Conservation (phyloP, 345 rosid species). For the Arabidopsis thaliana region TAIR10.1 NC_003074.8:23368001-23368500, state of each 20-base stretch:
- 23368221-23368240: slow-evolving; percentile 40
- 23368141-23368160: slow-evolving; percentile 36
- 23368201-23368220: slow-evolving; percentile 29
- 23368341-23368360: slow-evolving; percentile 22
- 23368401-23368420: neutral
- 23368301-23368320: slow-evolving; percentile 50
- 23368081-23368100: slow-evolving; percentile 31
- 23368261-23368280: slow-evolving; percentile 41
- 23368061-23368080: slow-evolving; percentile 14
- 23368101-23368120: slow-evolving; percentile 45
- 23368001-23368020: slow-evolving; percentile 24
- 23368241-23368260: slow-evolving; percentile 39
- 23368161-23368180: slow-evolving; percentile 32
- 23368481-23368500: neutral
- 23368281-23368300: slow-evolving; percentile 30
- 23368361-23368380: neutral
- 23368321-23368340: slow-evolving; percentile 62
- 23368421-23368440: neutral
- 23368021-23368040: slow-evolving; percentile 36
- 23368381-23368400: neutral
- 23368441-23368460: neutral
- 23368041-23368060: neutral
- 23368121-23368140: slow-evolving; percentile 44
- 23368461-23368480: neutral
- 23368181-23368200: neutral